Evolutionary conservation across 805 yeast genomes (phyloP).

Genomic region (Saturnispora zaruensis): DNA sequence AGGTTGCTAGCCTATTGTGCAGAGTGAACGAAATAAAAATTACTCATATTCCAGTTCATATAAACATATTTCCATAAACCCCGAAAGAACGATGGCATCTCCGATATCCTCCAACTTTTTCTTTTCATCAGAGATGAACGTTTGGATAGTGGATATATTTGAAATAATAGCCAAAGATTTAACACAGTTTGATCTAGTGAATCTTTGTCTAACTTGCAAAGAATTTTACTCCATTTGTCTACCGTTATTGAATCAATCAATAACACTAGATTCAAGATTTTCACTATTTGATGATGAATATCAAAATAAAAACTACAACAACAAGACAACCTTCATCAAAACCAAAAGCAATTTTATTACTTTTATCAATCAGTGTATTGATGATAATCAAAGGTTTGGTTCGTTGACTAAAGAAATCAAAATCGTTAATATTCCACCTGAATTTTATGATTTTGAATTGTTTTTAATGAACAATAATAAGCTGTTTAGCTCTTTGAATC

Average conservation of each 20-base stretch:
- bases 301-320: constrained; percentile 11
- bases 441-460: constrained; percentile 24
- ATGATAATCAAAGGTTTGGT: background rate
- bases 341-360: constrained; percentile 8
- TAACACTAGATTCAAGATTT: constrained; percentile 21
- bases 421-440: constrained; percentile 19
- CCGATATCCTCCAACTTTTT: background rate
- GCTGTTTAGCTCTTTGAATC: constrained; percentile 1
- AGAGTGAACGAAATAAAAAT: background rate
- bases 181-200: constrained; percentile 22
- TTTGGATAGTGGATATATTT: constrained; percentile 19
- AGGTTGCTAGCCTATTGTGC: background rate
- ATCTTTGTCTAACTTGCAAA: constrained; percentile 11
- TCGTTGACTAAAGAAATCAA: constrained; percentile 6
- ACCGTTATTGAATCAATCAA: constrained; percentile 14
- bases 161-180: constrained; percentile 13
- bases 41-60: background rate
- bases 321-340: constrained; percentile 9
- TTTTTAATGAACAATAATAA: background rate
- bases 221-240: constrained; percentile 9
- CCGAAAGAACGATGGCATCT: background rate
- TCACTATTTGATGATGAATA: constrained; percentile 23
- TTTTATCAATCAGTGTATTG: constrained; percentile 4
- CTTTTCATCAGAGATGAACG: background rate
- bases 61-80: background rate